These are phyloP conservation scores for Vitis labrusca DNA, from an alignment of 164 flowering plant genomes.

Conservation along the genomic window DNA sequence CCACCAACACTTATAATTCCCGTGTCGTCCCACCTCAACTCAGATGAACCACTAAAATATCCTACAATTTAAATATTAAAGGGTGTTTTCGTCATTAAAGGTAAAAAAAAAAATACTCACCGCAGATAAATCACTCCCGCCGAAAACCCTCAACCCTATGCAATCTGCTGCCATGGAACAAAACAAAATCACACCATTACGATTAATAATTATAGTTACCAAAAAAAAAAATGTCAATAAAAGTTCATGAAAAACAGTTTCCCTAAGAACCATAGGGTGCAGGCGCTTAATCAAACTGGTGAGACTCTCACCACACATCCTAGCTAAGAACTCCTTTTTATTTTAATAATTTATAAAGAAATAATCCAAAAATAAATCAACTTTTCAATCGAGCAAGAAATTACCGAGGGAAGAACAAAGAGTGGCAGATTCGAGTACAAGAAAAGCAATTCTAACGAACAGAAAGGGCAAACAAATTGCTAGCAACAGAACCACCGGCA, in stretches of 20 bases:
- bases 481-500: constrained; percentile 39
- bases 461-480: constrained; percentile 56
- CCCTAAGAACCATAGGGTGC: too few species aligned
- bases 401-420: constrained; percentile 52
- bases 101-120: constrained; percentile 25
- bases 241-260: too few species aligned
- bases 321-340: too few species aligned
- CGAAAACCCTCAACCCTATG: constrained; percentile 44
- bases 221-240: too few species aligned
- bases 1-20: too few species aligned
- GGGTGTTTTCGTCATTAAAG: constrained; percentile 11
- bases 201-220: too few species aligned
- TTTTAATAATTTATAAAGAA: not conserved
- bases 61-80: not conserved
- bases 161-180: constrained; percentile 38
- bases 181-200: too few species aligned
- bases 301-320: too few species aligned
- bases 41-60: not conserved
- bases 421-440: constrained; percentile 54
- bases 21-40: too few species aligned
- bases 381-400: not conserved
- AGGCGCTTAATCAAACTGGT: too few species aligned
- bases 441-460: constrained; percentile 53
- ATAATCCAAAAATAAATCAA: not conserved
- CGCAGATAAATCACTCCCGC: constrained; percentile 40